Evolutionary conservation across 75 land plant genomes (phyloP).

Genomic region (Sequoiadendron giganteum): DNA sequence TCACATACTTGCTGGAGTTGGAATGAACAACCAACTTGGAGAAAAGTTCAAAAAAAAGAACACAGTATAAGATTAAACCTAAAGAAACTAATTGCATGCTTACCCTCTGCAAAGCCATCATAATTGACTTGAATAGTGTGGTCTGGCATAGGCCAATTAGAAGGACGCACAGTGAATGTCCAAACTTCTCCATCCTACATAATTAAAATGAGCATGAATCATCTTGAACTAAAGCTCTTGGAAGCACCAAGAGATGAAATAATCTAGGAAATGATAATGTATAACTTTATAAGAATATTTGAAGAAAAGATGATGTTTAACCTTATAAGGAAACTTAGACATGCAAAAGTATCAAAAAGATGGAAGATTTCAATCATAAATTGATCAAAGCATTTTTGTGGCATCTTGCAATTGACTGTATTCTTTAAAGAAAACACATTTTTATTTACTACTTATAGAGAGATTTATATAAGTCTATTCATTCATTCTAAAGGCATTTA

Average conservation of each 20-base stretch:
- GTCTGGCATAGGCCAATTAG: conserved; percentile 60
- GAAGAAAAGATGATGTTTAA: background rate
- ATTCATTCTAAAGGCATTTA: background rate
- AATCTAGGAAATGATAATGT: background rate
- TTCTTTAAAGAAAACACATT: background rate
- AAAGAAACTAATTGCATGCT: background rate
- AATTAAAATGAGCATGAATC: background rate
- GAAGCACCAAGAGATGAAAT: background rate
- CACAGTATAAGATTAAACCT: background rate
- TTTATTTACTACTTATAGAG: background rate
- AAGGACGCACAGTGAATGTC: conserved; percentile 84
- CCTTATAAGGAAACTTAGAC: background rate
- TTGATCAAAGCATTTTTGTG: background rate
- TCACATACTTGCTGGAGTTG: background rate
- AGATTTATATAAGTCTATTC: background rate
- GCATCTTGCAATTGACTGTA: background rate
- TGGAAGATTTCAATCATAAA: background rate
- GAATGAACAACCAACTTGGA: background rate
- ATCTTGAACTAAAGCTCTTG: background rate
- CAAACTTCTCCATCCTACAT: conserved; percentile 95
- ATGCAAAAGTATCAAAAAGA: background rate
- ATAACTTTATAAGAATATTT: background rate
- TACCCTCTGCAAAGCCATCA: conserved; percentile 98
- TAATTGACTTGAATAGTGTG: conserved; percentile 84
- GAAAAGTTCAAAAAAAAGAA: background rate